Evolutionary conservation across 2,329 filamentous ascomycete genomes (phyloP), one percentile per base, ranked within the genome.

Genomic region (Fusarium hostae): DNA sequence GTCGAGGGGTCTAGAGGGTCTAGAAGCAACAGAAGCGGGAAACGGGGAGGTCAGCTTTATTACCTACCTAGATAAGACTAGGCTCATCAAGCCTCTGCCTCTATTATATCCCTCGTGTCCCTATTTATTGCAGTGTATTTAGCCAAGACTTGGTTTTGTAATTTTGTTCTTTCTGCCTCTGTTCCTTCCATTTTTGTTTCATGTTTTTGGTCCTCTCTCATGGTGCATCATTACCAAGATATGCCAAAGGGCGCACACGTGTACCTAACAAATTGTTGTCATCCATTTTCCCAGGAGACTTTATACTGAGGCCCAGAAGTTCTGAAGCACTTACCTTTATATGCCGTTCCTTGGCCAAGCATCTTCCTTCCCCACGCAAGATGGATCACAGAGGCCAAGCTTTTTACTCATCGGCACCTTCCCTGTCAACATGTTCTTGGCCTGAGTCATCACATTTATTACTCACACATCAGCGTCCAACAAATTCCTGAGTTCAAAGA

Each of bases 351-450:
- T 48, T 15, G 32, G 56, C 61, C 56, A 70, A 70, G 61, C 24
- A 12, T 10, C 39, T 40, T 16, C 18, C 34, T 51, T 35, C 54
- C 16, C 50, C 43, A 34, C n/a, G n/a, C n/a, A 30, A 51, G 32
- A 40, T 48, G 39, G 37, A 57, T 45, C n/a, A 26, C 34, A 47
- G 15, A 50, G 22, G 58, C 59, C 52, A 71, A 71, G 69, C 69
- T 56, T 71, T 72, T 40, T 34, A 3, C 9, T 5, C 52, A 45
- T 24, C 34, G 5, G 26, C 41, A 6, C 26, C 34, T 72, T 72
- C 56, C 69, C 39, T 70, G 51, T 28, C 35, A 18, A 5, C 12
- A 43, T 30, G 9, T n/a, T 47, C 43, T 57, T 55, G 51, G 66
- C 44, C 40, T 54, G 35, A 57, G 44, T 39, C 55, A 39, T 72